These are phyloP conservation scores for Alloascoidea africana DNA, from an alignment of 805 yeast genomes.

Conservation along the genomic window DNA sequence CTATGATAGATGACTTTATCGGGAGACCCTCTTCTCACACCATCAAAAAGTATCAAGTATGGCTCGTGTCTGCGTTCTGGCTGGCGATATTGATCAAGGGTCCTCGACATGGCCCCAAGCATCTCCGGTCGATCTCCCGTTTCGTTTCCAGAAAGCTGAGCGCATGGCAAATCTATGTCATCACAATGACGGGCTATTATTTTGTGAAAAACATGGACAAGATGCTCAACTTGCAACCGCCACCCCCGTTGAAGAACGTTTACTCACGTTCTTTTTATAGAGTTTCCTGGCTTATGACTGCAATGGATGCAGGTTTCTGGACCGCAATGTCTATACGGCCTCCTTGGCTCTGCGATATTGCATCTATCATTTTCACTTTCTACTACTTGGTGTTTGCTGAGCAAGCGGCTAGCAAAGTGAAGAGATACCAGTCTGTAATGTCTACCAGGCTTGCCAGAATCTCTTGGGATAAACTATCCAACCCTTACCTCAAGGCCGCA, in stretches of 20 bases:
- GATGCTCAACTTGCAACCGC: conserved; percentile 12
- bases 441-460: conserved; percentile 14
- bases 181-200: conserved; percentile 14
- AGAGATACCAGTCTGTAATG: conserved; percentile 11
- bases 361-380: conserved; percentile 11
- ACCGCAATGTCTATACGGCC: conserved; percentile 15
- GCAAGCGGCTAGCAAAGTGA: conserved; percentile 15
- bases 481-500: conserved; percentile 11
- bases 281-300: conserved; percentile 15
- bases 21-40: conserved; percentile 15
- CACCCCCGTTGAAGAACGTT: conserved; percentile 13
- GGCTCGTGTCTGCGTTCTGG: conserved; percentile 12
- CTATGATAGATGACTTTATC: conserved; percentile 12
- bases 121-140: conserved; percentile 8
- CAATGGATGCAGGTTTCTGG: conserved; percentile 18
- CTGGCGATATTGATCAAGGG: conserved; percentile 11
- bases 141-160: conserved; percentile 9
- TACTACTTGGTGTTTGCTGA: conserved; percentile 16
- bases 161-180: conserved; percentile 15
- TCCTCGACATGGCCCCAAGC: conserved; percentile 14
- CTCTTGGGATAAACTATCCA: conserved; percentile 15
- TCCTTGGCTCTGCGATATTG: conserved; percentile 10
- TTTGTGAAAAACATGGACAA: conserved; percentile 15
- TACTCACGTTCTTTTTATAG: conserved; percentile 12
- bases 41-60: conserved; percentile 13